Conservation (phyloP, 768 basidiomycete species). For the Mycena crocata region DNA sequence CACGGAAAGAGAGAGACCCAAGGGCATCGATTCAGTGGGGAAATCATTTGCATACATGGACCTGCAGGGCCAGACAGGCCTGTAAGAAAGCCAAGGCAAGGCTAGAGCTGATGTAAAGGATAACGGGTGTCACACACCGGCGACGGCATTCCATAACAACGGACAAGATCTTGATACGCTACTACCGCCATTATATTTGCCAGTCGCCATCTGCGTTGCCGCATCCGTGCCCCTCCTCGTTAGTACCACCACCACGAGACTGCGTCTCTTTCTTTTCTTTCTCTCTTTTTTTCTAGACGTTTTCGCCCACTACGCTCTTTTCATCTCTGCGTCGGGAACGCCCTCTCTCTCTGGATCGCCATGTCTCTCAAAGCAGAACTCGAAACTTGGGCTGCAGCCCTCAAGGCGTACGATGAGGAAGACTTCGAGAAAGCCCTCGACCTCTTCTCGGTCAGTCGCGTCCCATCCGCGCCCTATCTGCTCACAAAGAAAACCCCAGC, state of each 20-base stretch:
- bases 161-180: background rate
- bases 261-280: conserved; percentile 52
- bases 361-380: conserved; percentile 83
- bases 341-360: conserved; percentile 35
- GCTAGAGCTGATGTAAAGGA: too few species aligned
- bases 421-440: conserved; percentile 82
- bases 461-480: conserved; percentile 10
- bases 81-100: too few species aligned
- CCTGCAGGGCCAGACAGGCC: too few species aligned
- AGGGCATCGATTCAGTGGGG: too few species aligned
- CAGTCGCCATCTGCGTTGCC: conserved; percentile 9
- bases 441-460: conserved; percentile 74
- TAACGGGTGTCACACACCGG: background rate
- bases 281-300: conserved; percentile 38
- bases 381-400: conserved; percentile 88
- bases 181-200: background rate
- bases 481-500: conserved; percentile 48
- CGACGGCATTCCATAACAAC: conserved; percentile 5
- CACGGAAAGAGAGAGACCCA: too few species aligned
- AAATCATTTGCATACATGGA: too few species aligned
- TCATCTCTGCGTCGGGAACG: conserved; percentile 52
- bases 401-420: conserved; percentile 88
- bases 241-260: conserved; percentile 50
- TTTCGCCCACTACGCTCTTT: conserved; percentile 31
- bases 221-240: conserved; percentile 39